Conservation (phyloP, 371 early-diverging fungal species). For the Entomophthora muscae region DNA sequence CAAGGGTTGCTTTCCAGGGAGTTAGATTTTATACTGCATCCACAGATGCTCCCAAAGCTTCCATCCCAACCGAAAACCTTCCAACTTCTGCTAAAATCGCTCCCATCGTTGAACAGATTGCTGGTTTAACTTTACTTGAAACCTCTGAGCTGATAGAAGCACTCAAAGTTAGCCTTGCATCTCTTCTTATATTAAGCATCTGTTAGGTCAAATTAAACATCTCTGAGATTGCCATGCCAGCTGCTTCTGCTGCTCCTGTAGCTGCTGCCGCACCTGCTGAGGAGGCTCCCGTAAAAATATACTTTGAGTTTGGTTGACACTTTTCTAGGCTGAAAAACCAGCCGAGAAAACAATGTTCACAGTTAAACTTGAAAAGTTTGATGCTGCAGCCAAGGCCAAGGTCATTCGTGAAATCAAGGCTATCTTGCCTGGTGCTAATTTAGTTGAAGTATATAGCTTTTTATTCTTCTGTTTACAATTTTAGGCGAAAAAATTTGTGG, state of each 20-base stretch:
- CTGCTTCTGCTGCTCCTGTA: slow-evolving; percentile 43
- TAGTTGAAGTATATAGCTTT: slow-evolving; percentile 53
- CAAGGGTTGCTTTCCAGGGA: neutral
- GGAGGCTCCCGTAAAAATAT: too few species aligned
- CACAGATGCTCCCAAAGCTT: neutral
- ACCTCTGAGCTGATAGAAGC: slow-evolving; percentile 71
- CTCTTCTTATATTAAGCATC: slow-evolving; percentile 4
- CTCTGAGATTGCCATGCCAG: slow-evolving; percentile 76
- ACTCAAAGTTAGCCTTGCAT: slow-evolving; percentile 49
- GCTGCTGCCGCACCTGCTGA: slow-evolving; percentile 32
- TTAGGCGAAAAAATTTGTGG: slow-evolving; percentile 95
- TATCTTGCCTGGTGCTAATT: slow-evolving; percentile 73
- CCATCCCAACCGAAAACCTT: neutral
- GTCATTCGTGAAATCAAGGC: slow-evolving; percentile 94
- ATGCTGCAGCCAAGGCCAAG: slow-evolving; percentile 90
- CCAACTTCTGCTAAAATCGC: slow-evolving; percentile 39
- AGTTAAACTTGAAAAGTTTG: slow-evolving; percentile 89
- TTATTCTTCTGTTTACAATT: neutral
- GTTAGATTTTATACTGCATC: neutral
- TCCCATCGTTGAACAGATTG: slow-evolving; percentile 71
- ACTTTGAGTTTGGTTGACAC: too few species aligned
- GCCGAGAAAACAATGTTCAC: slow-evolving; percentile 85
- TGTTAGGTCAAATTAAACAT: slow-evolving; percentile 72
- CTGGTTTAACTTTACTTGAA: slow-evolving; percentile 74
- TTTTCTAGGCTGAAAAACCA: slow-evolving; percentile 47